These are phyloP conservation scores for Phytopythium sindhum DNA, from an alignment of 352 stramenopile genomes.

Conservation along the genomic window DNA sequence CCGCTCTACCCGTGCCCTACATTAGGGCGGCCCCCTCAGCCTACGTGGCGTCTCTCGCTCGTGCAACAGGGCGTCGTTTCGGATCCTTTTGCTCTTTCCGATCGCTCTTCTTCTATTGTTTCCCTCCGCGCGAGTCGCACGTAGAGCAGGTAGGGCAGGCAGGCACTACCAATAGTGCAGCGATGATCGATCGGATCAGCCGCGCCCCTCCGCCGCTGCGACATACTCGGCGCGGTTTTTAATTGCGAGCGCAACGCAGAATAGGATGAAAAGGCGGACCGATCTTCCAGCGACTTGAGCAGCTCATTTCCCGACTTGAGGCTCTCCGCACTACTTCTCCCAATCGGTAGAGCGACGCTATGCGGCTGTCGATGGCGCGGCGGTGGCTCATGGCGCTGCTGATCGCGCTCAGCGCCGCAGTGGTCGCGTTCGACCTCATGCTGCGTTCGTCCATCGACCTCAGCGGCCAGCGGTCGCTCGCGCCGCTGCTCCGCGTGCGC, in stretches of 20 bases:
- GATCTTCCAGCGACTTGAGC: background rate
- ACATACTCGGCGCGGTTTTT: background rate
- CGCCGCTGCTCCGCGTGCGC: conserved; percentile 12
- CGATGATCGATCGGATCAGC: too few species aligned
- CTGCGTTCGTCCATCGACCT: conserved; percentile 17
- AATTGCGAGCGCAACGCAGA: background rate
- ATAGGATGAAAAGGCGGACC: background rate
- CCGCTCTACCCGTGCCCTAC: too few species aligned
- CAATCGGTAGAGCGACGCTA: background rate
- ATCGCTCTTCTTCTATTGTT: background rate
- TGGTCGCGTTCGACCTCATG: conserved; percentile 3
- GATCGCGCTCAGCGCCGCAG: background rate
- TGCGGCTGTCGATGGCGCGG: background rate
- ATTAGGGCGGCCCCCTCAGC: too few species aligned
- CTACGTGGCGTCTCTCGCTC: too few species aligned
- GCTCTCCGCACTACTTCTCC: background rate
- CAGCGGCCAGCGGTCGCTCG: conserved; percentile 13
- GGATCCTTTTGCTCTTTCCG: background rate
- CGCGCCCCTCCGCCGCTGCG: background rate
- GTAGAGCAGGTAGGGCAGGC: too few species aligned
- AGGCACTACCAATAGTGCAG: too few species aligned
- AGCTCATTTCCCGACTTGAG: background rate
- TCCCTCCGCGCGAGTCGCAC: too few species aligned
- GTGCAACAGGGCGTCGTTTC: background rate
- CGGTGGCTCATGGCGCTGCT: background rate